A percentile compares a stretch with the other conserved stretches of the same genome.
Conservation (phyloP, 2,329 filamentous ascomycete species). For the Aspergillus sergii region DNA sequence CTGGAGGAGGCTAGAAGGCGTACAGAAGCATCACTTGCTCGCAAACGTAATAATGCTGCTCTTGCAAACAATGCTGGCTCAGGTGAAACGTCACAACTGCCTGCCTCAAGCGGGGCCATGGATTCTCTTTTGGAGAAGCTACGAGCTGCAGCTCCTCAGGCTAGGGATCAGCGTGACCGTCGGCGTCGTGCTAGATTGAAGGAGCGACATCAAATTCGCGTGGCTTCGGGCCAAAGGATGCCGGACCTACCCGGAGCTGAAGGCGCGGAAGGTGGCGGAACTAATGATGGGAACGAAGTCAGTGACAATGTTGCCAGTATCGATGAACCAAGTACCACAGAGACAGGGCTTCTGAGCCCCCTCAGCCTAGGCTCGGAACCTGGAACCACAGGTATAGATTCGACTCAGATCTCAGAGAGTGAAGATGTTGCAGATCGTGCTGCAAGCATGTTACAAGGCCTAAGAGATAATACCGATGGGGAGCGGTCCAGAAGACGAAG, state of each 20-base stretch:
- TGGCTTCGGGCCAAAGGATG: constrained; percentile 87
- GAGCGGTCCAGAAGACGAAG: constrained; percentile 64
- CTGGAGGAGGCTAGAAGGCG: constrained; percentile 80
- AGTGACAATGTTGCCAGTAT: constrained; percentile 5
- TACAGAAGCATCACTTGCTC: constrained; percentile 90
- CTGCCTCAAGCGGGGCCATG: constrained; percentile 85
- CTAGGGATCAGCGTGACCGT: constrained; percentile 84
- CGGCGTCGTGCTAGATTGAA: constrained; percentile 84
- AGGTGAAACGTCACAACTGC: constrained; percentile 59
- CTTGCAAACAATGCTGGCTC: constrained; percentile 61
- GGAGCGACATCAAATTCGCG: constrained; percentile 84
- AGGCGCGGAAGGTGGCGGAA: constrained; percentile 59
- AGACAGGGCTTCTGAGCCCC: constrained; percentile 54
- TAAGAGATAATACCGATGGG: constrained; percentile 65
- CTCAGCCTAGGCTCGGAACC: constrained; percentile 39
- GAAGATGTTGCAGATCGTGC: constrained; percentile 85
- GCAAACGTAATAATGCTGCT: constrained; percentile 70
- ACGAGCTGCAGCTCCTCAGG: constrained; percentile 86
- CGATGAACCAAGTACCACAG: constrained; percentile 45
- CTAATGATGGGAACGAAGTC: constrained; percentile 45
- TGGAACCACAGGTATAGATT: constrained; percentile 33
- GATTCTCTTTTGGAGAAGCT: constrained; percentile 94
- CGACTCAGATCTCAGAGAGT: constrained; percentile 49
- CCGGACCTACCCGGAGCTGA: constrained; percentile 65
- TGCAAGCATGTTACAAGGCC: constrained; percentile 78